A percentile compares a stretch with the other conserved stretches of the same genome.
Evolutionary conservation across 129 eudicot species (phyloP).

Genomic region (Escallonia herrerae): DNA sequence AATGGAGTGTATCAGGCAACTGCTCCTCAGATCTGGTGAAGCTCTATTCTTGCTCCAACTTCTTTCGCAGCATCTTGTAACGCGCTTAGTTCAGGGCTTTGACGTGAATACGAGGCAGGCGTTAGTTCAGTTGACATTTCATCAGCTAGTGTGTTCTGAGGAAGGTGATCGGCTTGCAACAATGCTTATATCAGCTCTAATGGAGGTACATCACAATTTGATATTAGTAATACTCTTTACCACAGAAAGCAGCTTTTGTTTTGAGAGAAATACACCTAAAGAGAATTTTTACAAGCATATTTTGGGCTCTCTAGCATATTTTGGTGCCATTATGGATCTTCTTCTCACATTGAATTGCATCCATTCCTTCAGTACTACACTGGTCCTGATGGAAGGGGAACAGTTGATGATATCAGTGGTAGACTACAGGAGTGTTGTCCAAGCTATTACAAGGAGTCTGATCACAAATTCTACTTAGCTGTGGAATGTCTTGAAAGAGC

Average conservation of each 20-base stretch:
- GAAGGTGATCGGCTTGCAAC: conserved; percentile 91
- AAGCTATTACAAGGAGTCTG: conserved; percentile 94
- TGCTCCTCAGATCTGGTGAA: conserved; percentile 89
- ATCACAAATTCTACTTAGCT: conserved; percentile 88
- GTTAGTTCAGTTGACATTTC: conserved; percentile 71
- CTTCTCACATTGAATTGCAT: conserved; percentile 28
- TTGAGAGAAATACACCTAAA: background rate
- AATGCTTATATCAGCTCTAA: conserved; percentile 77
- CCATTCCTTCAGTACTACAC: conserved; percentile 68
- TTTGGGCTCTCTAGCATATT: background rate
- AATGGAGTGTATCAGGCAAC: conserved; percentile 88
- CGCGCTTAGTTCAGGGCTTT: conserved; percentile 69
- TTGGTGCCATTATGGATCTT: background rate
- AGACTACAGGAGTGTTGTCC: conserved; percentile 91
- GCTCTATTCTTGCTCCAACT: conserved; percentile 88
- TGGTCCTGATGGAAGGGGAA: conserved; percentile 98
- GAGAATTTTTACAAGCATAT: background rate
- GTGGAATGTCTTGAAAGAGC: conserved; percentile 98
- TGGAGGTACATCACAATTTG: conserved; percentile 59
- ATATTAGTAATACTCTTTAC: background rate
- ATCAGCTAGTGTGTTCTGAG: conserved; percentile 87
- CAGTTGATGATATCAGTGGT: conserved; percentile 89
- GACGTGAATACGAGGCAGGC: conserved; percentile 47
- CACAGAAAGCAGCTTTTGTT: no score
- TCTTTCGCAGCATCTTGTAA: conserved; percentile 78